These are phyloP conservation scores for Secale cereale DNA, from an alignment of 176 grass and related monocot species.

Conservation along the genomic window DNA sequence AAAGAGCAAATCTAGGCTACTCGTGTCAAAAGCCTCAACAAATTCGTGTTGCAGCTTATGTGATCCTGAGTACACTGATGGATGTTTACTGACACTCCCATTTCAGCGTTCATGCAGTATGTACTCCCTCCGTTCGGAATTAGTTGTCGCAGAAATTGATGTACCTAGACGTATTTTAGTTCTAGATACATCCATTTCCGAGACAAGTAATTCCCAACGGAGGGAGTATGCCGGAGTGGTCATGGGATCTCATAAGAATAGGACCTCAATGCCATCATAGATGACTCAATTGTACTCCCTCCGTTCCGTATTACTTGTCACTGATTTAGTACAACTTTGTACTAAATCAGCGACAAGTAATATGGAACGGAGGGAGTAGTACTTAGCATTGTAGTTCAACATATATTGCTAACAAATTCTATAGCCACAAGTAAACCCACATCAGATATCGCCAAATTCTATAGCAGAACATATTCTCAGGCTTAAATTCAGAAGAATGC, in stretches of 20 bases:
- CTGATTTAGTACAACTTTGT: no score
- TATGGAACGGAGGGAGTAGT: no score
- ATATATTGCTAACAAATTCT: background rate
- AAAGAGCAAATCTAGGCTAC: background rate
- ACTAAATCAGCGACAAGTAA: no score
- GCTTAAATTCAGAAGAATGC: background rate
- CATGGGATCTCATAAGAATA: background rate
- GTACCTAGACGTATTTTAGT: no score
- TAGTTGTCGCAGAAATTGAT: no score
- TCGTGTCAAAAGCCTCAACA: background rate
- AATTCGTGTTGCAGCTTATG: background rate
- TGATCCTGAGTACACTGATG: background rate
- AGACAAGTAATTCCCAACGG: no score
- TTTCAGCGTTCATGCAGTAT: no score
- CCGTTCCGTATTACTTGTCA: background rate
- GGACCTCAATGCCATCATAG: background rate
- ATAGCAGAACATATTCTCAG: background rate
- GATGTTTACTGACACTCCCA: background rate
- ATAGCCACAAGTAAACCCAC: background rate
- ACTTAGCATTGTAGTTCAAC: background rate
- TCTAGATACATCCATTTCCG: no score
- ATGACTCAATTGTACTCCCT: background rate
- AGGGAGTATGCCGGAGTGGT: no score
- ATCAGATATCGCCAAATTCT: background rate
- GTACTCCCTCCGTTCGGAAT: no score